These are phyloP conservation scores for Lentinula sp. DNA, from an alignment of 768 basidiomycete species.

Conservation along the genomic window DNA sequence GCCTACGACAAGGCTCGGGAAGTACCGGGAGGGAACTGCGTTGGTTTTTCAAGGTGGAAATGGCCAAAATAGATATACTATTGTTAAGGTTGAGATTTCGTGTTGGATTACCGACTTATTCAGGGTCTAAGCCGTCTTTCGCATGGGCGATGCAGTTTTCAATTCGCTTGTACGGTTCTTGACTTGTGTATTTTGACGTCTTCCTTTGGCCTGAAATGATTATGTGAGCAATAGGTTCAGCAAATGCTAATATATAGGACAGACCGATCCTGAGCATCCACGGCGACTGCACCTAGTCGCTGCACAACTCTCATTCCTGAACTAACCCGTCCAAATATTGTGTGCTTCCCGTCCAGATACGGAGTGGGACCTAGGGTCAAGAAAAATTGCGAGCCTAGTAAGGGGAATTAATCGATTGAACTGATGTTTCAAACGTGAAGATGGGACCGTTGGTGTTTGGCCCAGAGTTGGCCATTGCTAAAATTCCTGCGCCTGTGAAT, in stretches of 20 bases:
- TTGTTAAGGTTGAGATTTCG: neutral
- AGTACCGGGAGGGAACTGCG: neutral
- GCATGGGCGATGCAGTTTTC: neutral
- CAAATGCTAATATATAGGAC: conserved; percentile 19
- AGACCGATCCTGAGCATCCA: conserved; percentile 83
- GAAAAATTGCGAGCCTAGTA: conserved; percentile 93
- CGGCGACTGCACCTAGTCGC: conserved; percentile 81
- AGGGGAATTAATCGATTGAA: conserved; percentile 46
- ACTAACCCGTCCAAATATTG: conserved; percentile 86
- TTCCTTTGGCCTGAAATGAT: conserved; percentile 48
- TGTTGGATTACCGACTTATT: neutral
- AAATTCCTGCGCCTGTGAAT: conserved; percentile 6
- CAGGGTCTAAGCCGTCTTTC: neutral
- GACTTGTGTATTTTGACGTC: conserved; percentile 89
- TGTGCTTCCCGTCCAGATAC: conserved; percentile 79
- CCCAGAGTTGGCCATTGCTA: conserved; percentile 87
- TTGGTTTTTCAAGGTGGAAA: neutral
- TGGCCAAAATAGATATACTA: neutral
- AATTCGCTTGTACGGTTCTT: conserved; percentile 23
- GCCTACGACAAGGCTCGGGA: neutral
- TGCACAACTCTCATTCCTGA: conserved; percentile 91
- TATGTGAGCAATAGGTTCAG: neutral
- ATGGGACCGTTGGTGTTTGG: conserved; percentile 76
- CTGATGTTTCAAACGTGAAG: conserved; percentile 8
- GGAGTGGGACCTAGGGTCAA: conserved; percentile 81